Conservation (phyloP, 2,329 filamentous ascomycete genomes). For the Seiridium cupressi region DNA sequence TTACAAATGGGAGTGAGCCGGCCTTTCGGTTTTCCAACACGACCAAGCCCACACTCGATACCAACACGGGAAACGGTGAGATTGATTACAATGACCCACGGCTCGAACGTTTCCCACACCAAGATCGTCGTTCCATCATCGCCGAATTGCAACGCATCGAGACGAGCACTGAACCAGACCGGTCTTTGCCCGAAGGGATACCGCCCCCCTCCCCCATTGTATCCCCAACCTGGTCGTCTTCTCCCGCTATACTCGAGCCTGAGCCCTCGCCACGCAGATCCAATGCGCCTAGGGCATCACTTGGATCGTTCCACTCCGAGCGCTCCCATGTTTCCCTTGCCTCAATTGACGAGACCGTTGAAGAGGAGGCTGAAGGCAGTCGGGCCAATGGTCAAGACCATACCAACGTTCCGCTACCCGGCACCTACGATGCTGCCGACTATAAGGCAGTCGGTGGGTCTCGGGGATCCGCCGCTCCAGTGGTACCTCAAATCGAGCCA, state of each 20-base stretch:
- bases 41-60: background rate
- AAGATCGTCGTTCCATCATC: slow-evolving; percentile 25
- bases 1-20: background rate
- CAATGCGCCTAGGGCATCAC: background rate
- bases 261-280: background rate
- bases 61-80: background rate
- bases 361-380: slow-evolving; percentile 1
- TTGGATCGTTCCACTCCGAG: slow-evolving; percentile 6
- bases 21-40: background rate
- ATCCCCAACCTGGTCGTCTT: background rate
- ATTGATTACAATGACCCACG: slow-evolving; percentile 25
- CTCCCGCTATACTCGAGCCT: background rate
- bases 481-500: background rate
- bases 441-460: background rate
- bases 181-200: slow-evolving; percentile 17
- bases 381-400: background rate
- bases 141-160: slow-evolving; percentile 28
- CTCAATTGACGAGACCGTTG: slow-evolving; percentile 8
- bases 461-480: background rate
- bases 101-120: slow-evolving; percentile 27
- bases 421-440: slow-evolving; percentile 1
- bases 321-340: slow-evolving; percentile 7
- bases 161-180: slow-evolving; percentile 22
- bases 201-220: slow-evolving; percentile 17
- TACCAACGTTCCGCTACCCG: background rate